Evolutionary conservation across 345 rosid species (phyloP).

Genomic region (Populus ilicifolia): DNA sequence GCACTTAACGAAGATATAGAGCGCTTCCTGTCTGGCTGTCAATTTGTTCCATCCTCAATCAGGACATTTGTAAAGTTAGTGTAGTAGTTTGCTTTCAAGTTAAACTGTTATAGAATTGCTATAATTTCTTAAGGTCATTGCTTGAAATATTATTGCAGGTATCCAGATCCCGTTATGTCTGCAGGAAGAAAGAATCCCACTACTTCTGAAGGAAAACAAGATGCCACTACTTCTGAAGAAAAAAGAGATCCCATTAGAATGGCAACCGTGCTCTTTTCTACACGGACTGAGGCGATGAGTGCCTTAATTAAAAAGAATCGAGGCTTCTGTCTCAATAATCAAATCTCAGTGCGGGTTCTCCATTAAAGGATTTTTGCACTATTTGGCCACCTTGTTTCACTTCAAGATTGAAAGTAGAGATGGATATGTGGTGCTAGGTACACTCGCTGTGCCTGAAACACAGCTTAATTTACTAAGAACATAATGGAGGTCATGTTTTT

Average conservation of each 20-base stretch:
- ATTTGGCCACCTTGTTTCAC: not conserved
- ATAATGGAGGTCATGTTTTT: too few species aligned
- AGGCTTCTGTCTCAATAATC: conserved; percentile 58
- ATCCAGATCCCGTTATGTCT: conserved; percentile 10
- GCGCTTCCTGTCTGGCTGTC: conserved; percentile 68
- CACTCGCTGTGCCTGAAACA: not conserved
- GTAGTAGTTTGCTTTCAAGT: not conserved
- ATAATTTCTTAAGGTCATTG: not conserved
- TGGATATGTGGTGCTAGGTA: not conserved
- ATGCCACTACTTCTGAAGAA: not conserved
- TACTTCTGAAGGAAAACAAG: not conserved
- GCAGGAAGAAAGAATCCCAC: not conserved
- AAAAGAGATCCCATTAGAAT: conserved; percentile 19
- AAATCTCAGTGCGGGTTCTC: conserved; percentile 59
- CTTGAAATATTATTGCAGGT: conserved; percentile 30
- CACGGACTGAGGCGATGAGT: conserved; percentile 57
- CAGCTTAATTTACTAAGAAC: not conserved
- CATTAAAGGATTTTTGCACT: conserved; percentile 30
- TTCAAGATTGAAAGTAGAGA: not conserved
- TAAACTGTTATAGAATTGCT: not conserved
- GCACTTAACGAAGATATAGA: conserved; percentile 56
- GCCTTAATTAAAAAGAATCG: conserved; percentile 57
- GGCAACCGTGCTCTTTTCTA: conserved; percentile 47
- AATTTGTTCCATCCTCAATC: conserved; percentile 48
- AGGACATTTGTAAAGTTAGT: conserved; percentile 39